Percentiles rank a stretch among this genome's conserved stretches.
These are phyloP conservation scores for Cryptomeria japonica DNA, from an alignment of 75 land plant genomes.

Conservation along the genomic window DNA sequence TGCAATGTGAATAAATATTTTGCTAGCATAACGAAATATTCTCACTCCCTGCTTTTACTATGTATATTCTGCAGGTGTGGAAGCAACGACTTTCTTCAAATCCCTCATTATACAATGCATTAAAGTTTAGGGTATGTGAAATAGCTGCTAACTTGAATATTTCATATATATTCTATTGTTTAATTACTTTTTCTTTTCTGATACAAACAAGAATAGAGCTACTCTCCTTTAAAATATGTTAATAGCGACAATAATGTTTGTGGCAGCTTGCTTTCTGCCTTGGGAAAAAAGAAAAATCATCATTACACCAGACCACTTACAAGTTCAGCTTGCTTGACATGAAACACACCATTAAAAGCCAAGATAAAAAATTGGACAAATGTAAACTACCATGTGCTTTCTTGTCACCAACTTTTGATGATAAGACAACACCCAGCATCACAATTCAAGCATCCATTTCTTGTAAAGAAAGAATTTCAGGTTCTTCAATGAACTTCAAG, in stretches of 20 bases:
- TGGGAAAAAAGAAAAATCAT: neutral
- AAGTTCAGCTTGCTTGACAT: neutral
- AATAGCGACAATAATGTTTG: neutral
- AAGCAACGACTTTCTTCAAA: conserved; percentile 30
- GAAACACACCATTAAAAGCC: neutral
- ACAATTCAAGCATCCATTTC: neutral
- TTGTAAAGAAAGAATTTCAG: neutral
- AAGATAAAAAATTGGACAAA: no score
- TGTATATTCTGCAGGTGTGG: conserved; percentile 50
- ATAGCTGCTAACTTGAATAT: neutral
- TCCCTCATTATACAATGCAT: conserved; percentile 47
- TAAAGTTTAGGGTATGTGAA: conserved; percentile 58
- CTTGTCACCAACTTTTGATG: neutral
- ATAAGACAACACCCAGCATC: neutral
- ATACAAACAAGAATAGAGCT: neutral
- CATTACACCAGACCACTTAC: neutral
- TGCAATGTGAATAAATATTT: neutral
- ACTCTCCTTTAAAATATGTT: neutral
- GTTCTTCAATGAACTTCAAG: neutral
- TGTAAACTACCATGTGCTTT: no score
- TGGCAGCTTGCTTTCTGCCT: neutral
- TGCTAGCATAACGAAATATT: neutral
- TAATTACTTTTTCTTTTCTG: neutral
- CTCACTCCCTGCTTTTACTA: neutral
- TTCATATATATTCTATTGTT: neutral